Percentiles rank a stretch among this genome's conserved stretches.
These are phyloP conservation scores for Phyllosticta capitalensis DNA, from an alignment of 2,329 filamentous ascomycete genomes.

Conservation along the genomic window DNA sequence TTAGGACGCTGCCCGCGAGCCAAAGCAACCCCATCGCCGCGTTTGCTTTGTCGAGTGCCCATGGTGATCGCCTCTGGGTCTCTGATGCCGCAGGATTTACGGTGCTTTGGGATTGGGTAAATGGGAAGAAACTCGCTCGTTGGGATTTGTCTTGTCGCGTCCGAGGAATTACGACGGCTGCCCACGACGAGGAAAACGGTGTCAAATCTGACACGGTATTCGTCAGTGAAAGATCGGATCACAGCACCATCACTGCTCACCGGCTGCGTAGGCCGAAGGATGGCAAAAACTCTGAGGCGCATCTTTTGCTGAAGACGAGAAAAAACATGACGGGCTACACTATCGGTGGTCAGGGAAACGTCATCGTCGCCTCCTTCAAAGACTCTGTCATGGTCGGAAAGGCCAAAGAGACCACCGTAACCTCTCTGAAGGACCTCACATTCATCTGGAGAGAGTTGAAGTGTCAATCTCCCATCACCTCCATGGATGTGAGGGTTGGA, in stretches of 20 bases:
- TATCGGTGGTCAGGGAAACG: conserved; percentile 45
- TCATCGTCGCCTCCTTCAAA: conserved; percentile 48
- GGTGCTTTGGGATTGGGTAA: conserved; percentile 50
- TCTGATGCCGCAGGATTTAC: conserved; percentile 43
- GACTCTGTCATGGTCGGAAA: conserved; percentile 54
- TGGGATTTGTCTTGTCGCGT: conserved; percentile 35
- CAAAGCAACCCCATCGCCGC: conserved; percentile 38
- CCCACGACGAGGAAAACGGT: conserved; percentile 17
- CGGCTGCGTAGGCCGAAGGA: conserved; percentile 8
- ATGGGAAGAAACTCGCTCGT: conserved; percentile 32
- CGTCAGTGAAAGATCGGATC: conserved; percentile 29
- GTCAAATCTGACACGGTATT: conserved; percentile 25
- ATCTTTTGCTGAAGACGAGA: conserved; percentile 25
- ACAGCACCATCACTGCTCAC: conserved; percentile 11
- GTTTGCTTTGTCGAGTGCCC: conserved; percentile 42
- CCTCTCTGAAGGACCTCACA: conserved; percentile 28
- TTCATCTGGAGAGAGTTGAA: conserved; percentile 48
- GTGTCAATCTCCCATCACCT: conserved; percentile 49
- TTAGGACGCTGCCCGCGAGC: conserved; percentile 58
- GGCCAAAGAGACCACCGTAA: conserved; percentile 25
- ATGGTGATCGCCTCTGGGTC: conserved; percentile 45
- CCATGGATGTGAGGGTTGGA: conserved; percentile 23
- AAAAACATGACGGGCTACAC: conserved; percentile 30
- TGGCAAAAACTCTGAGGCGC: conserved; percentile 1
- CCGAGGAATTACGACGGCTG: conserved; percentile 22